These are phyloP conservation scores for Mortierella sp. DNA, from an alignment of 371 early-diverging fungal genomes.

Conservation along the genomic window DNA sequence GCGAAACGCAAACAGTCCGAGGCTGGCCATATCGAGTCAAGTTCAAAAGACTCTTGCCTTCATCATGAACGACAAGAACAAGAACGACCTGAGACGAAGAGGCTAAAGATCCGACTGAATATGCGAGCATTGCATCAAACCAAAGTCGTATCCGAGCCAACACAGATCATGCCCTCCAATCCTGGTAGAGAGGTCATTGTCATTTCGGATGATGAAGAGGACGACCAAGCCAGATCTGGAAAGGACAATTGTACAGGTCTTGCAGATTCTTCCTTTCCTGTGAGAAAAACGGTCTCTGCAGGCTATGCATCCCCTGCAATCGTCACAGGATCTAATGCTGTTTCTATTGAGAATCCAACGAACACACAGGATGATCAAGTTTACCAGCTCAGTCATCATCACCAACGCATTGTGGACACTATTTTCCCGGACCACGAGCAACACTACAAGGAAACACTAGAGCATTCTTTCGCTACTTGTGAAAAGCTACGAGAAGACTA, in stretches of 20 bases:
- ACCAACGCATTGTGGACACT: conserved; percentile 29
- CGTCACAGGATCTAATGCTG: no score
- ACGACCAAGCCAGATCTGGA: neutral
- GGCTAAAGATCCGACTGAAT: conserved; percentile 9
- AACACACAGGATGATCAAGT: no score
- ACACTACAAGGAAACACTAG: conserved; percentile 29
- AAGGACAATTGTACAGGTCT: no score
- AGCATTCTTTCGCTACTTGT: conserved; percentile 37
- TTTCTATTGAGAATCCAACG: no score
- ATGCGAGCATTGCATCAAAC: neutral
- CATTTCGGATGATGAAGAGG: conserved; percentile 11
- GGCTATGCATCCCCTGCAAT: no score
- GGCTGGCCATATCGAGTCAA: neutral
- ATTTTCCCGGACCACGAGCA: conserved; percentile 36
- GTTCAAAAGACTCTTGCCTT: neutral
- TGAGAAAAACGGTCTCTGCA: no score
- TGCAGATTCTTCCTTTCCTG: no score
- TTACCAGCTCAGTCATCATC: conserved; percentile 20
- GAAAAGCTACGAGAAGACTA: conserved; percentile 31
- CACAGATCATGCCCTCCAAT: neutral
- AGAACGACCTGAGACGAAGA: neutral
- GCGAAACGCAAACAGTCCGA: neutral
- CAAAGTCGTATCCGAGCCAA: neutral
- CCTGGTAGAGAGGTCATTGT: neutral
- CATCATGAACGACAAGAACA: neutral